These are phyloP conservation scores for Pythium periplocum DNA, from an alignment of 352 stramenopile genomes.

Conservation along the genomic window DNA sequence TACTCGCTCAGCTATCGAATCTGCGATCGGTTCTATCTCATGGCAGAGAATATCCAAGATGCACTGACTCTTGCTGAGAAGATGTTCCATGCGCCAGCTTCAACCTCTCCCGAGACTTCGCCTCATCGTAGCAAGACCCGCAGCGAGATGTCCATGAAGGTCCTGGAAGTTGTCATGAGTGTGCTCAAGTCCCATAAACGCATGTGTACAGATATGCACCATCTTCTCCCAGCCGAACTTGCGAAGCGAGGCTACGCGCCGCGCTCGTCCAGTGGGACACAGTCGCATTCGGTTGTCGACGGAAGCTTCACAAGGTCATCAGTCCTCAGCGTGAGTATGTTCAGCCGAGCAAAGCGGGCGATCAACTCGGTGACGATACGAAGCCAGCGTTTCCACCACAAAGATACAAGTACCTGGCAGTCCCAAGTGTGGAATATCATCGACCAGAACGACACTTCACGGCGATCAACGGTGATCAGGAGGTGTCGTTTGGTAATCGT, in stretches of 20 bases:
- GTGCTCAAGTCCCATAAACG: conserved; percentile 37
- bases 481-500: conserved; percentile 26
- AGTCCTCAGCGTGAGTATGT: conserved; percentile 6
- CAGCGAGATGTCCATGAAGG: conserved; percentile 26
- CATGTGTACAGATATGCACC: conserved; percentile 30
- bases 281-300: conserved; percentile 6
- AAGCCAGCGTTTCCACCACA: conserved; percentile 21
- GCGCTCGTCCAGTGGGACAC: not conserved
- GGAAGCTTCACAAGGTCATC: conserved; percentile 12
- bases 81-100: conserved; percentile 11
- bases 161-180: conserved; percentile 24
- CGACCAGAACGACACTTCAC: conserved; percentile 33
- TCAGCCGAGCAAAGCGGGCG: conserved; percentile 21
- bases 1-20: conserved; percentile 23
- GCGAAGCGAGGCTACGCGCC: not conserved
- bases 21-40: conserved; percentile 33
- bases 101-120: conserved; percentile 4
- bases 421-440: conserved; percentile 38
- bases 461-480: conserved; percentile 19
- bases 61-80: conserved; percentile 4
- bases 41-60: conserved; percentile 19
- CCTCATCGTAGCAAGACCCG: conserved; percentile 24
- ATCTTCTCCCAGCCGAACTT: conserved; percentile 6
- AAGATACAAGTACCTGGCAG: conserved; percentile 20
- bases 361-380: conserved; percentile 16